phyloP scores from a whole-genome alignment of 805 yeast genomes.

The Millerozyma acaciae region DNA sequence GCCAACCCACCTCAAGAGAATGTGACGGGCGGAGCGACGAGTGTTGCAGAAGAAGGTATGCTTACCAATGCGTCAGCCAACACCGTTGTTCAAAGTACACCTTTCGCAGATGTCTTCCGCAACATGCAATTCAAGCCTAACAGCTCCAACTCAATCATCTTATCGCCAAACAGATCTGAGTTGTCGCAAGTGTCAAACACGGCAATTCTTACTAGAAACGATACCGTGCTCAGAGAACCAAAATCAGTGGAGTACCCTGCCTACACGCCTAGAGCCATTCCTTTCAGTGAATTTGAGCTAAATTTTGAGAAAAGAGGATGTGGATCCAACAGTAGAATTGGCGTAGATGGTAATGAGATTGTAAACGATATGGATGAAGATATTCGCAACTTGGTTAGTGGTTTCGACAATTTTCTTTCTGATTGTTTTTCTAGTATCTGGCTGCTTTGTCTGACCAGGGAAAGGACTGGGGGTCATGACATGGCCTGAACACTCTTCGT shows the following conservation, averaged over 20 bases:
- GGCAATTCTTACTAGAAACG: not conserved
- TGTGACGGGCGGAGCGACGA: too few species aligned
- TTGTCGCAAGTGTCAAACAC: conserved; percentile 1
- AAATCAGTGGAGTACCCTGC: conserved; percentile 4
- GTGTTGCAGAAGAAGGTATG: not conserved
- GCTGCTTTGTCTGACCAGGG: conserved; percentile 6
- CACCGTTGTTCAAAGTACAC: not conserved
- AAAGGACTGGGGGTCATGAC: too few species aligned
- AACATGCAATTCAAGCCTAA: conserved; percentile 12
- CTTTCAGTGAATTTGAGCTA: conserved; percentile 16
- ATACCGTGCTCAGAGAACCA: conserved; percentile 6
- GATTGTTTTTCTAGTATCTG: conserved; percentile 13
- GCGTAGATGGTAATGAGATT: conserved; percentile 6
- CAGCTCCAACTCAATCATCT: conserved; percentile 14
- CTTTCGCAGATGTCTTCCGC: conserved; percentile 5
- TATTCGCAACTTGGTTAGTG: conserved; percentile 15
- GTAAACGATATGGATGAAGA: conserved; percentile 15
- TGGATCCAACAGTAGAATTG: conserved; percentile 7
- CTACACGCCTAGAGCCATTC: conserved; percentile 23
- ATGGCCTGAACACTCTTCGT: too few species aligned
- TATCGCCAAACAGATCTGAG: conserved; percentile 2
- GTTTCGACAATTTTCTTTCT: conserved; percentile 15
- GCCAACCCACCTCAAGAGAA: not conserved
- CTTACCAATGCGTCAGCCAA: not conserved
- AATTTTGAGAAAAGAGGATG: conserved; percentile 12